Base-by-base conservation (phyloP, 208 protist species). In the Leishmania lainsoni region DNA sequence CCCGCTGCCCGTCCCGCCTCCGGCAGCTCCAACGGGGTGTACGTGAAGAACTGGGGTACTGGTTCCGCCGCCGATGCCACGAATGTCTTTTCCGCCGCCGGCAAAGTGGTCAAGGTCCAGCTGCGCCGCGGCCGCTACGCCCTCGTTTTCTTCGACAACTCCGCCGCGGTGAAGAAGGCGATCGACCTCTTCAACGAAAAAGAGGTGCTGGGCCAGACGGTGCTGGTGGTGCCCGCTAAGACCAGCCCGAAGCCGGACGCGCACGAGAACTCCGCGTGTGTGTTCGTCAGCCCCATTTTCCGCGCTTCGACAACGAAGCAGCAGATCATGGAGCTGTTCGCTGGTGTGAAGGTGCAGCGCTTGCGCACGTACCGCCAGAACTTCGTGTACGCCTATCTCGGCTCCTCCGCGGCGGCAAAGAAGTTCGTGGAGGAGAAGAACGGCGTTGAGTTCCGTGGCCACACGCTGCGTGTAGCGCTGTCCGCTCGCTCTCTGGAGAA, bases 161-260 rank as follows among this genome's bases (percentile, higher is more conserved):
- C 89, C 20, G 92, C 92, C n/a, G 90, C 90, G 45, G 92, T 96
- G 86, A 94, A 93, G 89, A 94, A 94, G 90, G 92, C 92, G 49
- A 93, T 96, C 71, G 92, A 96, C 81, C 88, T 93, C 71, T 96
- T 96, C 91, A 93, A 96, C 88, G 90, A 92, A 81, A 96, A 94
- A 89, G 91, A 93, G 83, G 84, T 96, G 74, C 70, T 89, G 65
- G 92, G 92, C 80, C 74, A 73, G 76, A 81, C 84, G 80, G 88
- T 96, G 89, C 88, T 89, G 20, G 91, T 96, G 59, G 84, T 87
- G 71, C 90, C 92, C 51, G 92, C 92, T 42, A 92, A 92, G 86
- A 91, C 92, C 51, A 89, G 81, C 85, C 92, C 92, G 49, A 94
- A 94, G 88, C 81, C 90, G 39, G 91, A 96, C 78, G 83, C 90